Percentiles rank a stretch among this genome's conserved stretches.
Conservation (phyloP, 139 green algal genomes). For the Diplosphaera chodatii region DNA sequence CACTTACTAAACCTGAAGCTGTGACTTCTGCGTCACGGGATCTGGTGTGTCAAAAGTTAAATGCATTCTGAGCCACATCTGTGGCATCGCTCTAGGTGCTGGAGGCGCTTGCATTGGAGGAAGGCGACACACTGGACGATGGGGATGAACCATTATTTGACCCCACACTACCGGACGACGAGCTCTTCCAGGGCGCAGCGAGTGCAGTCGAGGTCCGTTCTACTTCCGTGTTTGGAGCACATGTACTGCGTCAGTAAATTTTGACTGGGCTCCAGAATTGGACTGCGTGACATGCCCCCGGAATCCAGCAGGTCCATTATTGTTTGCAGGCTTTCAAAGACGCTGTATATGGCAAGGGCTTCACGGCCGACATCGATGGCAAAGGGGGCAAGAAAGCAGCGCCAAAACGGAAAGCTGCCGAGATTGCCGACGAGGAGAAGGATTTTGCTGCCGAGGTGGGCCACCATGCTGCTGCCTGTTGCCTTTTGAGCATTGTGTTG, state of each 20-base stretch:
- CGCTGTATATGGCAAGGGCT: neutral
- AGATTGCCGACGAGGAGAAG: neutral
- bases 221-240: no score
- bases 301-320: no score
- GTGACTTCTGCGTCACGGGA: no score
- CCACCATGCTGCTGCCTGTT: neutral
- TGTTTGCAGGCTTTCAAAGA: neutral
- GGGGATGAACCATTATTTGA: neutral
- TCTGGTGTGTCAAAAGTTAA: neutral
- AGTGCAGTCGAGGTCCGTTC: neutral
- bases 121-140: constrained; percentile 15
- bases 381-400: neutral
- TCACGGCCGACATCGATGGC: neutral
- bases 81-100: constrained; percentile 17
- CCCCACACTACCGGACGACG: neutral
- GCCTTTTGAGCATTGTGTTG: no score
- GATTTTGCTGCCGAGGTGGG: neutral
- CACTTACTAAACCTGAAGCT: no score
- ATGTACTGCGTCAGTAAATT: no score
- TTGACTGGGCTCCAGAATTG: no score
- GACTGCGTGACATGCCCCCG: no score
- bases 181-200: neutral
- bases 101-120: constrained; percentile 21
- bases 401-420: neutral
- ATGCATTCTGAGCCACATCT: neutral